Percentiles rank a stretch among this genome's conserved stretches.
phyloP scores from a whole-genome alignment of 2,329 filamentous ascomycete species.

The Aspergillus ibericus region DNA sequence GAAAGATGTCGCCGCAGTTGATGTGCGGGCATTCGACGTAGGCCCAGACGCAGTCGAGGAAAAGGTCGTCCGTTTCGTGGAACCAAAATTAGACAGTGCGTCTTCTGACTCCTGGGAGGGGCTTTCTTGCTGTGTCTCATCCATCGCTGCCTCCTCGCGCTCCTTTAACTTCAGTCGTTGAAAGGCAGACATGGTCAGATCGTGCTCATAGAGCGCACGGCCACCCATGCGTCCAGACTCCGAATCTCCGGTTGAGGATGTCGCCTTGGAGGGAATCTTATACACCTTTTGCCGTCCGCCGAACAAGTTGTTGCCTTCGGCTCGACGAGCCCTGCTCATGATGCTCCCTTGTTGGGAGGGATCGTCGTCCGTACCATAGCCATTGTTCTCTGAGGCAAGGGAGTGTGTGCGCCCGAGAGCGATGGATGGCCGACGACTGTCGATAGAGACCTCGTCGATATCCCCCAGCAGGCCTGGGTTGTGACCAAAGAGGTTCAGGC shows the following conservation, averaged over 20 bases:
- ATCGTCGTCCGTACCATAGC: conserved; percentile 65
- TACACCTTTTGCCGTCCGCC: conserved; percentile 96
- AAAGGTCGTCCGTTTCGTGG: conserved; percentile 75
- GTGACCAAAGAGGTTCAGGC: conserved; percentile 71
- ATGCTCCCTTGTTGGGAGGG: conserved; percentile 64
- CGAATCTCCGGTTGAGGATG: conserved; percentile 35
- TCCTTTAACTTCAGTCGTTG: conserved; percentile 66
- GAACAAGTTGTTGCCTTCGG: conserved; percentile 89
- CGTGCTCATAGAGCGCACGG: conserved; percentile 78
- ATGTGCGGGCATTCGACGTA: conserved; percentile 68
- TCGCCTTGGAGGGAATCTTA: conserved; percentile 64
- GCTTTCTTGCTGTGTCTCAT: conserved; percentile 39
- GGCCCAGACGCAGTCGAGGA: conserved; percentile 79
- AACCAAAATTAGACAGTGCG: conserved; percentile 61
- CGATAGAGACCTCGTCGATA: conserved; percentile 85
- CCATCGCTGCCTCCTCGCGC: conserved; percentile 51
- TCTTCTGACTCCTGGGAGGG: conserved; percentile 44
- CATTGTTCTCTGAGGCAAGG: conserved; percentile 61
- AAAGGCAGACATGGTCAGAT: conserved; percentile 79
- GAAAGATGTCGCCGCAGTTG: conserved; percentile 85
- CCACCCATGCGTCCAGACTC: conserved; percentile 55
- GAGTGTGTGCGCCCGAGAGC: conserved; percentile 64
- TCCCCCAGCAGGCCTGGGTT: conserved; percentile 65
- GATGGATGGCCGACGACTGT: conserved; percentile 62
- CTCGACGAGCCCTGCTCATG: conserved; percentile 80